phyloP scores from a whole-genome alignment of 768 basidiomycete genomes.

The Calocera cornea region DNA sequence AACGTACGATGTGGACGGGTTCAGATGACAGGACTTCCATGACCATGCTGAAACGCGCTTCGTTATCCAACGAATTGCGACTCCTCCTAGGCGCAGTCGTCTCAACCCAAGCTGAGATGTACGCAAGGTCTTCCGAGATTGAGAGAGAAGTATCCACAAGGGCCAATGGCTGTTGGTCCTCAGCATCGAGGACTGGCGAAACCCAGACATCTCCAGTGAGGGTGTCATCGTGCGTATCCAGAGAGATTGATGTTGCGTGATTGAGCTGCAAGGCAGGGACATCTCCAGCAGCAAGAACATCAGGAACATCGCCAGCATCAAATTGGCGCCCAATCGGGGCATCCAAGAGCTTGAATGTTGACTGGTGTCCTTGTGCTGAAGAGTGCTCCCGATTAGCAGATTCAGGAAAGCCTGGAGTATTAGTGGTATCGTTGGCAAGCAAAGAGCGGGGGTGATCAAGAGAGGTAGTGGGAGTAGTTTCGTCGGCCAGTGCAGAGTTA shows the following conservation, averaged over 20 bases:
- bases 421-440: background rate
- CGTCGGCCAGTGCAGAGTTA: background rate
- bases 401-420: background rate
- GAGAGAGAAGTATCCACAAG: background rate
- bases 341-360: background rate
- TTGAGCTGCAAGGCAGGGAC: background rate
- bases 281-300: background rate
- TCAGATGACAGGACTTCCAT: background rate
- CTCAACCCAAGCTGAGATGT: background rate
- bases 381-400: background rate
- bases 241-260: background rate
- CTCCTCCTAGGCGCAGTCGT: background rate
- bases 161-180: background rate
- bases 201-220: background rate
- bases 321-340: background rate
- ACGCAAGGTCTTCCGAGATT: background rate
- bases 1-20: background rate
- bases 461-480: background rate
- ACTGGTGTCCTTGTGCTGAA: background rate
- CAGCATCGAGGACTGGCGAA: background rate
- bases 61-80: background rate
- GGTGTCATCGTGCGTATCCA: background rate
- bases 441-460: background rate
- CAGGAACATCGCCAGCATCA: background rate
- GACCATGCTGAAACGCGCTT: slow-evolving; percentile 1